Base-by-base conservation (phyloP, 1,284 basidiomycete genomes). In the Cutaneotrichosporon arboriforme region DNA sequence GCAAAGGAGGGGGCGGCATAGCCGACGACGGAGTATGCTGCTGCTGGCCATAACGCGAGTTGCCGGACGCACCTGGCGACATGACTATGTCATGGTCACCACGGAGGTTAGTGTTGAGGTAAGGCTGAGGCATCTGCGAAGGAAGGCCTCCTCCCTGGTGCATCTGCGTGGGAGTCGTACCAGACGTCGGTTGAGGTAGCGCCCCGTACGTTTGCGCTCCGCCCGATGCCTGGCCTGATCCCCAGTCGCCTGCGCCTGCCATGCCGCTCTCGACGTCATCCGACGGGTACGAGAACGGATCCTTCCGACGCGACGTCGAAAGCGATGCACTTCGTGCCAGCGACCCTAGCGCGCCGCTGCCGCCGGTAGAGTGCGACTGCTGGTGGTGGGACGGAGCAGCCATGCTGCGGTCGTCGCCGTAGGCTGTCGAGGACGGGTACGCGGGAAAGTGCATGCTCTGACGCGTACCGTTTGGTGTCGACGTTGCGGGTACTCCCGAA, bases 261-360 rank as follows among this genome's bases (percentile, higher is more conserved):
- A 74, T 57, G 3, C 72, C 73, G 43, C 67, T 67, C 55, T 74
- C 72, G 23, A 76, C 73, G 49, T 76, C 73, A 57, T 73, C 73
- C 8, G 68, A 66, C 3, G 70, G 64, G 50, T 73, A 72, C 10
- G 67, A 63, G 52, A 72, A 73, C 8, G 73, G 72, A 46, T 75
- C 72, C 51, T 70, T 69, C 52, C 64, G 68, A 51, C 74, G 65
- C 4, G 62, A 57, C 4, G 58, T 60, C 23, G 69, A 69, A 8
- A 75, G 60, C 2, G 67, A 70, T 3, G 73, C 68, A 41, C 68
- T 71, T 18, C 73, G 57, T 0, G 66, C 72, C 4, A 74, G 57
- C 9, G 66, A 67, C 13, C 67, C 65, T 5, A 70, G 58, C 14
- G 63, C 55, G 22, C 52, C 55, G 7, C 53, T 40, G 57, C 52